Base-by-base conservation (phyloP, 1,139 yeast species). In the Arxiozyma slooffiae region DNA sequence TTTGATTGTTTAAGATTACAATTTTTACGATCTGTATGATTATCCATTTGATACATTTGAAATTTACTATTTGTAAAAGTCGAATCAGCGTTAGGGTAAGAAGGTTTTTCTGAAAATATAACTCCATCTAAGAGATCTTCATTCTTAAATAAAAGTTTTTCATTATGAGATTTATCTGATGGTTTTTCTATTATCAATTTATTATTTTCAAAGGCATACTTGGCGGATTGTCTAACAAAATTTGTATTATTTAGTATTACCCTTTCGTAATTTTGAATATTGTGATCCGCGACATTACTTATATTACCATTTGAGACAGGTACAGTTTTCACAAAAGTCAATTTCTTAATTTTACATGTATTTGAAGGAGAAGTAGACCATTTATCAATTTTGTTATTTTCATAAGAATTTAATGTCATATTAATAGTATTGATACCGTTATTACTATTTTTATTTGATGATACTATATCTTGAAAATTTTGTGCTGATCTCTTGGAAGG, bases 271-370 rank as follows among this genome's bases (percentile, higher is more conserved):
- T 40, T 40, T n/a, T 17, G 43, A 5, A 30, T 40, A 40, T 23
- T 22, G n/a, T 40, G 17, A 7, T 20, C 43, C 3, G 23, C 36
- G 9, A 23, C 34, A 23, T 23, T 40, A 40, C 43, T 40, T 16
- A 40, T 40, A 16, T 23, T 40, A n/a, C 43, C 43, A 23, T 40
- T 40, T 7, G 43, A 40, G 11, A 40, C 43, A n/a, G 50, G 48
- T 9, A 44, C n/a, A n/a, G 49, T 39, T 40, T 50, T 50, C 4
- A 55, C 48, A 41, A 55, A 55, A 8, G 55, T 53, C 21, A 55
- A 38, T 38, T 53, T 54, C 41, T 44, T 55, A 14, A 48, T 39
- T 26, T 45, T 54, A 22, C 38, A 48, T 17, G 34, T 47, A 2
- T 30, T 26, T n/a, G 26, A 36, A 18, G 45, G 39, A 6, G 26